phyloP scores from a whole-genome alignment of 371 early-diverging fungal species.

The Apophysomyces elegans region DNA sequence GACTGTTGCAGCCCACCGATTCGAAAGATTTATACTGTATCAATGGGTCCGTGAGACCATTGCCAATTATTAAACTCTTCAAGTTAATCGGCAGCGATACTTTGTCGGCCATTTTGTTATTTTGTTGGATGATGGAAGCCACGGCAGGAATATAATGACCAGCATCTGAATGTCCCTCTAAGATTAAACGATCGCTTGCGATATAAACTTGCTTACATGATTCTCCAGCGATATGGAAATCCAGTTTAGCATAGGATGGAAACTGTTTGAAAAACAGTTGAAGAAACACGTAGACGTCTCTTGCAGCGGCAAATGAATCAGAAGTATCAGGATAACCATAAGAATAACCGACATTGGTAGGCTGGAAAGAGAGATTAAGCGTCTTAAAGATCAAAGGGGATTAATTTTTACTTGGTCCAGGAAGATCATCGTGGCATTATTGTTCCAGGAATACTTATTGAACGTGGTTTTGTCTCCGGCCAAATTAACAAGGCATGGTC shows the following conservation, averaged over 20 bases:
- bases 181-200: neutral
- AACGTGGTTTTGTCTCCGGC: conserved; percentile 58
- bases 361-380: conserved; percentile 30
- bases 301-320: conserved; percentile 53
- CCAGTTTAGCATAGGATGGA: conserved; percentile 43
- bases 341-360: conserved; percentile 75
- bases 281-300: conserved; percentile 68
- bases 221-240: conserved; percentile 71
- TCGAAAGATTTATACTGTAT: conserved; percentile 88
- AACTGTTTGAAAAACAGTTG: conserved; percentile 76
- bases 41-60: conserved; percentile 90
- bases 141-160: conserved; percentile 84
- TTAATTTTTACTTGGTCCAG: conserved; percentile 67
- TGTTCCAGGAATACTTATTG: conserved; percentile 81
- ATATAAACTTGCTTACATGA: conserved; percentile 45
- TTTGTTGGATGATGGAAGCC: conserved; percentile 64
- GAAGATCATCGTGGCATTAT: conserved; percentile 79
- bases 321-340: conserved; percentile 58
- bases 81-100: conserved; percentile 64
- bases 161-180: conserved; percentile 36
- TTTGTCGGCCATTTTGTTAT: conserved; percentile 53
- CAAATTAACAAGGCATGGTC: conserved; percentile 67
- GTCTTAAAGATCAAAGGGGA: neutral
- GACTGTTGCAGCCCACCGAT: conserved; percentile 83
- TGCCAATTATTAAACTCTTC: conserved; percentile 83